These are phyloP conservation scores for Phoenix roebelenii DNA, from an alignment of 176 grass and related monocot genomes.

Conservation along the genomic window DNA sequence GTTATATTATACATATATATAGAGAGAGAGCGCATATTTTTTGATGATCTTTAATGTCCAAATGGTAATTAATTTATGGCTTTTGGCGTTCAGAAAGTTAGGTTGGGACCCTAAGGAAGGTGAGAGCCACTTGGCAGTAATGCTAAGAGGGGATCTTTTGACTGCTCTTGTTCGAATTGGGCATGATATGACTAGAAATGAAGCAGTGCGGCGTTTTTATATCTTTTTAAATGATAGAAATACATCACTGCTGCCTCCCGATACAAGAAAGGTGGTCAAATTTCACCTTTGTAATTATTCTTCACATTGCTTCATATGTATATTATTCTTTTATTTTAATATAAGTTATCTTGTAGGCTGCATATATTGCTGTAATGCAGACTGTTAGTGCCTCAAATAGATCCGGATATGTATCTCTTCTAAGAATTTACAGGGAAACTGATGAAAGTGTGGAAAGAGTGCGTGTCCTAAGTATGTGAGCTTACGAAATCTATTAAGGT, in stretches of 20 bases:
- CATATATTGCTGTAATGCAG: constrained; percentile 79
- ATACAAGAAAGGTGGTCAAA: constrained; percentile 64
- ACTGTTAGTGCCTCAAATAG: constrained; percentile 47
- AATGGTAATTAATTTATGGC: neutral
- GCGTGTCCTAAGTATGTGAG: constrained; percentile 42
- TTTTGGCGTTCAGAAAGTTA: constrained; percentile 50
- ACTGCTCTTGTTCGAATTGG: constrained; percentile 57
- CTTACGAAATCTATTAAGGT: too few relatives aligned
- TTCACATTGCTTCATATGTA: neutral
- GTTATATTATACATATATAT: neutral
- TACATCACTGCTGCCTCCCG: constrained; percentile 52
- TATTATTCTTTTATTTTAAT: neutral
- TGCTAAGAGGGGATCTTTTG: constrained; percentile 67
- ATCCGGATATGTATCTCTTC: constrained; percentile 64
- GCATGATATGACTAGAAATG: constrained; percentile 52
- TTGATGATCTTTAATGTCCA: neutral
- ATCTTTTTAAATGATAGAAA: constrained; percentile 52
- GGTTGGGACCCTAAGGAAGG: constrained; percentile 64
- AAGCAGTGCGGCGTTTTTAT: constrained; percentile 53
- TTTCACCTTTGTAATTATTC: constrained; percentile 17
- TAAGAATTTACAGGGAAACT: constrained; percentile 53
- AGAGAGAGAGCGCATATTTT: neutral
- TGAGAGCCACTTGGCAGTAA: constrained; percentile 58
- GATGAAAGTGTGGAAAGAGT: constrained; percentile 53
- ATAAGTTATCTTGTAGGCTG: constrained; percentile 42